Base-by-base conservation (phyloP, 2,329 filamentous ascomycete genomes). In the Paraconiothyrium brasiliense region DNA sequence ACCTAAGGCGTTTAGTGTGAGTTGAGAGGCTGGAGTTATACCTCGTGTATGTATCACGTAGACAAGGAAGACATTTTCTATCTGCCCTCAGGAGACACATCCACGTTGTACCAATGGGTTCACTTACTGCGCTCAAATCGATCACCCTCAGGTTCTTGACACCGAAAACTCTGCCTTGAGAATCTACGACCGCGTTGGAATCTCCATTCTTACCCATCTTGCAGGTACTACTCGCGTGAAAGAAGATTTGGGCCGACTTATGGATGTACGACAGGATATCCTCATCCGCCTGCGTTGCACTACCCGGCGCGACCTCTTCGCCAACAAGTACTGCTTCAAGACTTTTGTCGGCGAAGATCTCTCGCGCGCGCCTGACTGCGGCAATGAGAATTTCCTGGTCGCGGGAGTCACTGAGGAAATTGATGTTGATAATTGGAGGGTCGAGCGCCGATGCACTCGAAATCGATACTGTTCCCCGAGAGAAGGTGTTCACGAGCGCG, bases 391-490 rank as follows among this genome's bases (percentile, higher is more conserved):
- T 46, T 34, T 79, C 74, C 30, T 70, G 49, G 57, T 81, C 79
- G 0, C 66, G 64, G 0, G 64, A 61, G 16, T 74, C 58, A 6
- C 71, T 73, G 7, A 81, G 70, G 74, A 77, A 80, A 14, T 74
- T 73, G 0, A 75, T 70, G 52, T 79, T 67, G 34, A 82, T 72
- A 49, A 76, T 51, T 0, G 80, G 79, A 0, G 62, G 59, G 47
- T 76, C 76, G 0, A 61, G 51, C 32, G 72, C 76, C 50, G 75
- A 68, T 4, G 68, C 44, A 2, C 70, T 76, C 2, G 65, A 55
- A 7, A 81, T 73, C 0, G 72, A 73, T 8, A 82, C 68, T 9
- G 66, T 79, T 9, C 79, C 79, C 2, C 76, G 75, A 0, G 78
- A 81, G 0, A 77, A 63, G 1, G 77, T 60, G 27, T 77, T 43